These are phyloP conservation scores for Pulveroboletus frians DNA, from an alignment of 768 basidiomycete species.

Conservation along the genomic window DNA sequence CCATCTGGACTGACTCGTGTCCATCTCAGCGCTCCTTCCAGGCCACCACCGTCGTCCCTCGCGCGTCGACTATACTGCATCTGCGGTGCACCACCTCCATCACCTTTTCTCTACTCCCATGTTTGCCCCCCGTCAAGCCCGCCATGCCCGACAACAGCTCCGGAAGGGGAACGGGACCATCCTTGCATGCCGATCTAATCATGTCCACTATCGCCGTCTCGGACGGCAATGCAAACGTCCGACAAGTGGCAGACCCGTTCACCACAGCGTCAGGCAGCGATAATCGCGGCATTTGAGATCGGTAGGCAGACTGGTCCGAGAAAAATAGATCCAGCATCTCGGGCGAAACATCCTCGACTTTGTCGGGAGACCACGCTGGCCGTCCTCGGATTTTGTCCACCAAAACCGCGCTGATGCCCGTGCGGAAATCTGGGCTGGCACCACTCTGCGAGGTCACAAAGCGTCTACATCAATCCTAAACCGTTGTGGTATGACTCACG, in stretches of 20 bases:
- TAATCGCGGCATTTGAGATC: conserved; percentile 41
- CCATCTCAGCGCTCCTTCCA: conserved; percentile 22
- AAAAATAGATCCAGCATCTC: conserved; percentile 68
- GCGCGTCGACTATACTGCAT: conserved; percentile 57
- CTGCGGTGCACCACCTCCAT: conserved; percentile 67
- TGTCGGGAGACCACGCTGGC: conserved; percentile 69
- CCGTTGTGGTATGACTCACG: conserved; percentile 46
- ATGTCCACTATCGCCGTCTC: conserved; percentile 67
- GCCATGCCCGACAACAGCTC: conserved; percentile 22
- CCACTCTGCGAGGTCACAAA: conserved; percentile 46
- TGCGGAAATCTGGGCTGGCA: conserved; percentile 76
- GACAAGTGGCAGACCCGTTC: conserved; percentile 26
- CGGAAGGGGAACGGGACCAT: conserved; percentile 38
- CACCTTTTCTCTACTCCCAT: conserved; percentile 71
- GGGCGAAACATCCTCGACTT: conserved; percentile 54
- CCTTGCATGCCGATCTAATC: conserved; percentile 37
- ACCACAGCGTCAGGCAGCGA: conserved; percentile 35
- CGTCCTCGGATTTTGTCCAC: conserved; percentile 45
- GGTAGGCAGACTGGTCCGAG: conserved; percentile 44
- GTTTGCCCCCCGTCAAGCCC: conserved; percentile 31
- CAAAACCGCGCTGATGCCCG: conserved; percentile 72
- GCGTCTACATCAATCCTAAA: conserved; percentile 12
- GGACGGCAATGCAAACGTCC: conserved; percentile 61
- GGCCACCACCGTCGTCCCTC: conserved; percentile 22
- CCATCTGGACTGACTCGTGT: neutral